Percentiles rank a stretch among this genome's conserved stretches.
phyloP scores from a whole-genome alignment of 768 basidiomycete genomes.

The Termitomyces sp. region DNA sequence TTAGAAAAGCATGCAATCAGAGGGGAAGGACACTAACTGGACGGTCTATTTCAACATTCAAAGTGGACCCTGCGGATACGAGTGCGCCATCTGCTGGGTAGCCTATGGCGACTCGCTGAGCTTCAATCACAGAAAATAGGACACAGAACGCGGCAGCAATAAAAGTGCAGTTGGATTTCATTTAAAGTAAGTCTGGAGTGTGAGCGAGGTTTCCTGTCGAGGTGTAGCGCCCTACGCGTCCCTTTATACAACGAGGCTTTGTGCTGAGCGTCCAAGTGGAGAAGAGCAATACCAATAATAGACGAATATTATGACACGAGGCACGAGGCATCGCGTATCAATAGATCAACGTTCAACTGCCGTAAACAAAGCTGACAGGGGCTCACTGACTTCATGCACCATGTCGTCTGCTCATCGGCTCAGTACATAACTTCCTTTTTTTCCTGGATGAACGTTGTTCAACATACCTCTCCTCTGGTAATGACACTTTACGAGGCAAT shows the following conservation, averaged over 20 bases:
- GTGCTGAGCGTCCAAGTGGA: neutral
- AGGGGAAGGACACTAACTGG: conserved; percentile 31
- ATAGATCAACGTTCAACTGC: neutral
- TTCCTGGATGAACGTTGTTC: neutral
- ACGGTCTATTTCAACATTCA: conserved; percentile 42
- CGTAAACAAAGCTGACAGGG: neutral
- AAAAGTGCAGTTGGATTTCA: neutral
- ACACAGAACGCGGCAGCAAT: conserved; percentile 5
- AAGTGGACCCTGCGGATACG: conserved; percentile 29
- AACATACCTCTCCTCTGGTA: neutral
- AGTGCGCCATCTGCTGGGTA: conserved; percentile 29
- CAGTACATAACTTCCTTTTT: neutral
- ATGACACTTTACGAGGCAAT: neutral
- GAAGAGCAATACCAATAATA: neutral
- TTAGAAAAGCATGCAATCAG: neutral
- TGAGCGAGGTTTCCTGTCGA: neutral
- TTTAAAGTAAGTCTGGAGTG: neutral
- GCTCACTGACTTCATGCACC: neutral
- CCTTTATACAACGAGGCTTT: neutral
- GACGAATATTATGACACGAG: neutral
- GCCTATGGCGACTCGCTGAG: conserved; percentile 37
- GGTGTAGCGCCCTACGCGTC: neutral
- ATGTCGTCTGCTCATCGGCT: neutral
- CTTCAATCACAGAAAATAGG: conserved; percentile 30
- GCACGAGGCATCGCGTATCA: neutral